Base-by-base conservation (phyloP, 2,329 filamentous ascomycete genomes). In the Beauveria asiatica region DNA sequence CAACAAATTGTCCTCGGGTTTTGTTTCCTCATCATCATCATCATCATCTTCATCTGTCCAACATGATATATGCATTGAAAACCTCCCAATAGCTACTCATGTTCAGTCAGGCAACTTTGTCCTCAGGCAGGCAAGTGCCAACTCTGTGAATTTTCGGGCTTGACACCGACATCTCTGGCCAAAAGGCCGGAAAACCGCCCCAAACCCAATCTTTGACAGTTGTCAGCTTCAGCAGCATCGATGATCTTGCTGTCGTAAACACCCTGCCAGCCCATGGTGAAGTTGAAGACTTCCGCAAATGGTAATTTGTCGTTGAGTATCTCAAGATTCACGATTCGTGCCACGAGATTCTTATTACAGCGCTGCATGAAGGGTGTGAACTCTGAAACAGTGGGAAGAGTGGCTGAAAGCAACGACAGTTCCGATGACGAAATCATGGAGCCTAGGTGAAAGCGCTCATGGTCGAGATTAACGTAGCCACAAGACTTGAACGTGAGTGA, bases 401-500 rank as follows among this genome's bases (percentile, higher is more conserved):
- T n/a, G 5, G 7, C 44, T 2, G 19, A 4, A 11, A 57, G 30
- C 5, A 57, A 9, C 27, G 30, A 11, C 21, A 41, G 23, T 7
- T 49, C 42, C 13, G 54, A 62, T 11, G 63, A 45, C 2, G 70
- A 67, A 21, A 76, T 64, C 51, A 77, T 66, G 25, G 63, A 63
- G 54, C 72, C 69, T 10, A 77, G 73, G 59, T 76, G 71, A 50
- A 78, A 69, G 27, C 67, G 67, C 0, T 67, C 58, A 0, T 62
- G 33, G 19, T 74, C 70, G 1, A 86, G 67, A 6, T 72, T 69
- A 39, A 79, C 81, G 65, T 87, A 87, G 55, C 85, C 85, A 67
- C 84, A 87, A 0, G 83, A 86, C 37, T 78, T 79, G 70, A 87
- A 80, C 1, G 76, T 74, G 33, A 87, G 70, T 16, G 66, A 70